Evolutionary conservation across 1,284 basidiomycete genomes (phyloP).

Genomic region (Papiliotrema terrestris): DNA sequence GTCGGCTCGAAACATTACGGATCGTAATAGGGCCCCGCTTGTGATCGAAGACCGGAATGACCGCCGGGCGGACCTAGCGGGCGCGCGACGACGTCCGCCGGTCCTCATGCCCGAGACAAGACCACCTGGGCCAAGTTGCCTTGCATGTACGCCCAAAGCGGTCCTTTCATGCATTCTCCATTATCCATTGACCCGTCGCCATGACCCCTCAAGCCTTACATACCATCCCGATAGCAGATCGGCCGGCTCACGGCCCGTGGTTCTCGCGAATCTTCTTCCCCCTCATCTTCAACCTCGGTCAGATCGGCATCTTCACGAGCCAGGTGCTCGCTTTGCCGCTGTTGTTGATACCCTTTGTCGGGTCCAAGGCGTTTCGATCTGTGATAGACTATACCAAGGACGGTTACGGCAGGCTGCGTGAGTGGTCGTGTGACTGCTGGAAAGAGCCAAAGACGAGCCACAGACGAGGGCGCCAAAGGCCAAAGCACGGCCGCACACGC

Average conservation of each 20-base stretch:
- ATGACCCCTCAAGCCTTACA: slow-evolving; percentile 38
- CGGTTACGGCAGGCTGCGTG: slow-evolving; percentile 70
- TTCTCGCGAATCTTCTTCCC: slow-evolving; percentile 58
- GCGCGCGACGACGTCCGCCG: no score
- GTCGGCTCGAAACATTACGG: no score
- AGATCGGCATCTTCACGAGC: slow-evolving; percentile 63
- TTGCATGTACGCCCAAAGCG: no score
- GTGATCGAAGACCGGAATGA: no score
- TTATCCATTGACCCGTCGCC: neutral
- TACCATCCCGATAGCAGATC: slow-evolving; percentile 58
- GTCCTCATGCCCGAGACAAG: no score
- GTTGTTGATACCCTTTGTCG: slow-evolving; percentile 43
- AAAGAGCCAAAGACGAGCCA: no score
- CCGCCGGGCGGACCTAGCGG: no score
- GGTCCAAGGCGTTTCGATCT: slow-evolving; percentile 58
- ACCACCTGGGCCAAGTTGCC: no score
- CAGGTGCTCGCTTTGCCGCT: slow-evolving; percentile 66
- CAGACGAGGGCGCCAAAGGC: no score
- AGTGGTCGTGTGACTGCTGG: slow-evolving; percentile 33
- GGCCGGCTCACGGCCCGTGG: slow-evolving; percentile 60
- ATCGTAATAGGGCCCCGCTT: no score
- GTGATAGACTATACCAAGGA: slow-evolving; percentile 77
- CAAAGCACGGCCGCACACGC: no score
- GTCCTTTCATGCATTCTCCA: neutral
- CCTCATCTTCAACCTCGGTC: slow-evolving; percentile 63